Base-by-base conservation (phyloP, 257 asterid species). In the Solanum pimpinellifolium region DNA sequence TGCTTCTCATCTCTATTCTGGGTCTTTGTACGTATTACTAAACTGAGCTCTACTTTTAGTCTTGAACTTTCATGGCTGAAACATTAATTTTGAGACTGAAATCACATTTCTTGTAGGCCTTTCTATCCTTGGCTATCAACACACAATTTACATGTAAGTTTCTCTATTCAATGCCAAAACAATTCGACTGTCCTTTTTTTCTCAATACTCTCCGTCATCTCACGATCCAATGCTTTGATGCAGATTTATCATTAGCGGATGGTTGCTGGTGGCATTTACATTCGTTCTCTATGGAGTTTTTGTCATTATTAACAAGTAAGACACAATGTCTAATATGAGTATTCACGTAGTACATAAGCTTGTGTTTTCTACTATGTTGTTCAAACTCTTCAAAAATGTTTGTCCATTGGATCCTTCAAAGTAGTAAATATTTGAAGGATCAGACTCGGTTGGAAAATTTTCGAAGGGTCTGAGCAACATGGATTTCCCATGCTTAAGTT, bases 171-270 rank as follows among this genome's bases (percentile, higher is more conserved):
- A 5, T 85, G 60, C 44, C 42, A 25, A 21, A 4, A 15, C 10
- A 27, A 6, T 39, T 25, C 29, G 49, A 18, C 60, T 15, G 20
- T 21, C 46, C 16, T 16, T 41, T 16, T 77, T 65, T 66, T 66
- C 29, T 31, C 27, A 42, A 15, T 49, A 37, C 39, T 77, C 80
- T 86, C 37, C 27, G 69, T 88, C 85, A 87, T 86, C 87, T 87
- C 56, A 90, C 47, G 7, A 59, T 37, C 59, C 56, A 29, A 85
- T 83, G 21, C 47, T 23, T 86, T 49, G 44, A 37, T 91, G 93
- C 97, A 97, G 99, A 93, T 97, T 96, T 91, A 93, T 96, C 23
- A 88, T 95, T 66, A 94, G 98, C 33, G 99, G 99, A 91, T 97
- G 99, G 99, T 86, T 97, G 73, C 98, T 97, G 27, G 98, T 97